These are phyloP conservation scores for Teratosphaeria destructans DNA, from an alignment of 2,329 filamentous ascomycete genomes.

Conservation along the genomic window DNA sequence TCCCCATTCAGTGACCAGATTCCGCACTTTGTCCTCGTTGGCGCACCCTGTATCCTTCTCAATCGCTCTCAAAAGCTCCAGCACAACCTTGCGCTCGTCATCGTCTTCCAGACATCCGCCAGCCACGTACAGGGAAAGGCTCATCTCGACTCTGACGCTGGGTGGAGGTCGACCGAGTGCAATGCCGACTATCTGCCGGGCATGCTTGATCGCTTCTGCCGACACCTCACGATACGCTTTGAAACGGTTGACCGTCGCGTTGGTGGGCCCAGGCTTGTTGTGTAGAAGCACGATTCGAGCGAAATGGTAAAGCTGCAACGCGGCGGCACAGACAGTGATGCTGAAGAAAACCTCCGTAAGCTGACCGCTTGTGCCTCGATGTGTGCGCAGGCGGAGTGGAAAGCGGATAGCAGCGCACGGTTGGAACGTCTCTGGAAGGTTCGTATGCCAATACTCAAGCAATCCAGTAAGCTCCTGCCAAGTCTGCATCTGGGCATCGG, in stretches of 20 bases:
- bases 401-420: conserved; percentile 38
- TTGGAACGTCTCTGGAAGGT: conserved; percentile 50
- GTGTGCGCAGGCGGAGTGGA: conserved; percentile 4
- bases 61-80: conserved; percentile 51
- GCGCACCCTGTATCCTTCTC: conserved; percentile 54
- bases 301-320: conserved; percentile 57
- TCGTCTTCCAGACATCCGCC: conserved; percentile 48
- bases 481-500: conserved; percentile 15
- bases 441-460: conserved; percentile 49
- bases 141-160: conserved; percentile 46
- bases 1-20: conserved; percentile 40
- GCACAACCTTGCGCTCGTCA: conserved; percentile 44
- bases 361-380: conserved; percentile 2
- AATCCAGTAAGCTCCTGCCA: conserved; percentile 48
- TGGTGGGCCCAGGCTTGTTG: conserved; percentile 47
- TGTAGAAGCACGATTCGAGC: conserved; percentile 50
- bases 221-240: conserved; percentile 47
- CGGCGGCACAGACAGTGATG: conserved; percentile 52
- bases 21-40: conserved; percentile 47
- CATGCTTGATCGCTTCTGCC: conserved; percentile 45
- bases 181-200: conserved; percentile 51
- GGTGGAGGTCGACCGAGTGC: conserved; percentile 46
- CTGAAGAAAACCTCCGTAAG: conserved; percentile 52
- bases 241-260: conserved; percentile 39
- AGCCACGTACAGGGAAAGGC: conserved; percentile 50